Evolutionary conservation across 2,329 filamentous ascomycete genomes (phyloP).

Genomic region (Plenodomus lindquistii): DNA sequence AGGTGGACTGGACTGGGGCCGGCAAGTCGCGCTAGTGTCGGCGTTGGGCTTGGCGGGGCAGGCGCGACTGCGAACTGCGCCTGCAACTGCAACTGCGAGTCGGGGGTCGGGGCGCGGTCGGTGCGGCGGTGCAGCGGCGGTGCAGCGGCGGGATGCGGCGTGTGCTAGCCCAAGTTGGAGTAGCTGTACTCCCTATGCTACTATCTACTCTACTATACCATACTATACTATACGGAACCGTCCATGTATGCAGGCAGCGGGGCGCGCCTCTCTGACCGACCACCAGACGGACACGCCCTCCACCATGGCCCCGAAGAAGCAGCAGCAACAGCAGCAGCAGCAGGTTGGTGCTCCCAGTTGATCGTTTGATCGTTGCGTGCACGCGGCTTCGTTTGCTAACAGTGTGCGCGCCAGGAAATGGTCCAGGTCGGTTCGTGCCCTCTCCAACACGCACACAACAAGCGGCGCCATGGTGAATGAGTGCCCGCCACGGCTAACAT

Average conservation of each 20-base stretch:
- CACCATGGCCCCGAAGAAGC: constrained; percentile 52
- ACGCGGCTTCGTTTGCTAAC: constrained; percentile 22
- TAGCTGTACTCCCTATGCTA: no score
- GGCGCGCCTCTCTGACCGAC: neutral
- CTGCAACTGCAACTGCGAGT: no score
- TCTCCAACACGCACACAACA: constrained; percentile 21
- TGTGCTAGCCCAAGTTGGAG: no score
- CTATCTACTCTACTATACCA: no score
- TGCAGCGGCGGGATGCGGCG: no score
- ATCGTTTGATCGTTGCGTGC: neutral
- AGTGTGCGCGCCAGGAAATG: constrained; percentile 75
- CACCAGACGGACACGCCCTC: neutral
- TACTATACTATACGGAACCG: no score
- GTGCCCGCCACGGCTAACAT: constrained; percentile 45
- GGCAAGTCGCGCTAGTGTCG: constrained; percentile 11
- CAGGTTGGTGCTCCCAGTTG: constrained; percentile 37
- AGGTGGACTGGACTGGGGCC: no score
- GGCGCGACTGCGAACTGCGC: constrained; percentile 4
- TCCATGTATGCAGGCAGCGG: no score
- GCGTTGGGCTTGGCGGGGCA: constrained; percentile 26
- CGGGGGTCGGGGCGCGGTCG: neutral
- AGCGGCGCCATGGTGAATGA: constrained; percentile 25
- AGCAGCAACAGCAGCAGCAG: constrained; percentile 53
- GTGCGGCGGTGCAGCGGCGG: neutral
- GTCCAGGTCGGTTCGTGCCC: constrained; percentile 91